Base-by-base conservation (phyloP, 2,329 filamentous ascomycete genomes). In the Bisporella sp. region DNA sequence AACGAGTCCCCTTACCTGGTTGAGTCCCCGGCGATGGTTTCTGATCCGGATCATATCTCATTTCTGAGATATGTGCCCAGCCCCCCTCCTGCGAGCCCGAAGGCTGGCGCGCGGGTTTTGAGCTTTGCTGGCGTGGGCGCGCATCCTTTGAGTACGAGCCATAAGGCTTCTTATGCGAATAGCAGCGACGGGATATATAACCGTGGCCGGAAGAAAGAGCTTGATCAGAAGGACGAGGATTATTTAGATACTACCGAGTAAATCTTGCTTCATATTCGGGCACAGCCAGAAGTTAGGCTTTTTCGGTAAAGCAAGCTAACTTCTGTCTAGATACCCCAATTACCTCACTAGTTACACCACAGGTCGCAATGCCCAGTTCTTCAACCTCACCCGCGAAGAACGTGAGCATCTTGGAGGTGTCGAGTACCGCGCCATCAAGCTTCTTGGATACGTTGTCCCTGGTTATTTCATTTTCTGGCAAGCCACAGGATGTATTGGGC, bases 401-500 rank as follows among this genome's bases (percentile, higher is more conserved):
- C 72, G 78, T 35, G 75, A 80, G 47, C 69, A 73, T 31, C 69
- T 85, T 0, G 82, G 82, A 30, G 80, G 82, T 1, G 77, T 75
- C 50, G 82, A 86, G 62, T 84, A 85, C 60, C 74, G 78, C 41
- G 81, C 82, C 12, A 71, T 86, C 21, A 73, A 73, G 45, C 65
- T 85, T 5, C 69, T 87, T 1, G 72, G 78, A 2, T 70, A 78
- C 57, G 61, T 82, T 21, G 80, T 87, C 5, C 80, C 80, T 1
- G 54, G 78, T 5, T 87, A 87, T 61, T 82, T 77, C 30, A 61
- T 78, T 31, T 54, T 71, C 2, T 85, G 77, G 73, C 82, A 85
- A 60, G 50, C 83, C 2, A 62, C 84, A 4, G 77, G 78, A 2
- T 73, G 71, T 54, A 58, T 85, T n/a, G 75, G 75, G 1, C 68